phyloP scores from a whole-genome alignment of 768 basidiomycete species.

The Pholiota molesta region DNA sequence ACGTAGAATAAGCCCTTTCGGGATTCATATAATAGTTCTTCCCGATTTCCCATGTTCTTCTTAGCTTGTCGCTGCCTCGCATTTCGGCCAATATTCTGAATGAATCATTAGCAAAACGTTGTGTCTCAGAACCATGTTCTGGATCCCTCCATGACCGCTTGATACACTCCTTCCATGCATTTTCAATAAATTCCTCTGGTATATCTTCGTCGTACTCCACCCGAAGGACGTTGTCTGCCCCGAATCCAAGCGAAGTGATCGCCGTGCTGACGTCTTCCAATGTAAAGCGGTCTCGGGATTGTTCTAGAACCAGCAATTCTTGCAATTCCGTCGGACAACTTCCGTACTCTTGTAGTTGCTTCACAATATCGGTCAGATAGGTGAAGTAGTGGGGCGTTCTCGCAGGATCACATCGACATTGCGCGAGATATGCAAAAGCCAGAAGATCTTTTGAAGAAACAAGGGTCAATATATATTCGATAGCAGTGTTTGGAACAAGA shows the following conservation, averaged over 20 bases:
- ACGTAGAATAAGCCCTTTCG: slow-evolving; percentile 67
- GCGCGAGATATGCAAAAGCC: slow-evolving; percentile 77
- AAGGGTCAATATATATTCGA: slow-evolving; percentile 4
- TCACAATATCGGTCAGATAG: slow-evolving; percentile 53
- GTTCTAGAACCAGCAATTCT: slow-evolving; percentile 62
- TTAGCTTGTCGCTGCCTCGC: slow-evolving; percentile 52
- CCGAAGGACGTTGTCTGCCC: slow-evolving; percentile 53
- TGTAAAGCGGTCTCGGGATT: slow-evolving; percentile 66
- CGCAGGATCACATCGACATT: slow-evolving; percentile 79
- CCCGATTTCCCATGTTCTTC: slow-evolving; percentile 54
- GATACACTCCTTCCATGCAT: slow-evolving; percentile 68
- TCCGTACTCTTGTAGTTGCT: slow-evolving; percentile 49
- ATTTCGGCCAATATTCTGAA: slow-evolving; percentile 70
- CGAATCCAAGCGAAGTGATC: slow-evolving; percentile 64
- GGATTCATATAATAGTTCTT: slow-evolving; percentile 66
- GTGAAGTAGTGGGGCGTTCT: slow-evolving; percentile 68
- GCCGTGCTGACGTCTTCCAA: slow-evolving; percentile 54
- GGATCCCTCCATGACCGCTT: slow-evolving; percentile 59
- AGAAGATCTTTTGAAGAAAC: slow-evolving; percentile 57
- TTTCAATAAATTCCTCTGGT: slow-evolving; percentile 67
- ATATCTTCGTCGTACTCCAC: slow-evolving; percentile 76
- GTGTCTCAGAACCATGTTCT: slow-evolving; percentile 46
- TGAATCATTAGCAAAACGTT: slow-evolving; percentile 65
- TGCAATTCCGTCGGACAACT: slow-evolving; percentile 53
- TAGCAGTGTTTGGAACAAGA: slow-evolving; percentile 1